phyloP scores from a whole-genome alignment of 2,329 filamentous ascomycete species.

The Arachnomyces sp. region DNA sequence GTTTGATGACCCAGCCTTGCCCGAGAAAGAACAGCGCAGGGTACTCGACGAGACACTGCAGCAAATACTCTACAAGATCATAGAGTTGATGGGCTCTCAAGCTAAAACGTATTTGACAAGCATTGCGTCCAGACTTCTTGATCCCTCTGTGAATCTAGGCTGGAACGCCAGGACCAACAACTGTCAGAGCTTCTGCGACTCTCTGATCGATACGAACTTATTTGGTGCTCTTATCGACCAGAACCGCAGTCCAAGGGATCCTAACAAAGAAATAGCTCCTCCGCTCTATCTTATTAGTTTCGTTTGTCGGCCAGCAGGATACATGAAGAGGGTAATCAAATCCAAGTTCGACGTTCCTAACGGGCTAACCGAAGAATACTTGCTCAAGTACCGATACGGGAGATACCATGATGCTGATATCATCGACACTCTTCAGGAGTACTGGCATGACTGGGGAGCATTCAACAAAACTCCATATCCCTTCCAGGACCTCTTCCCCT shows the following conservation, averaged over 20 bases:
- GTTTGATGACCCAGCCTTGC: constrained; percentile 10
- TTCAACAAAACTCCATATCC: constrained; percentile 33
- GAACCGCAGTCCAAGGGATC: neutral
- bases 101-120: constrained; percentile 25
- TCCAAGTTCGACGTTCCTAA: constrained; percentile 31
- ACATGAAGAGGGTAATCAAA: constrained; percentile 16
- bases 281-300: constrained; percentile 36
- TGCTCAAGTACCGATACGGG: constrained; percentile 33
- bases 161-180: constrained; percentile 30
- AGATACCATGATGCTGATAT: constrained; percentile 36
- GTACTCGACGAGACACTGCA: constrained; percentile 3
- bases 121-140: constrained; percentile 22
- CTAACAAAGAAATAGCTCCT: neutral
- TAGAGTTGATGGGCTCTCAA: constrained; percentile 15
- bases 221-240: constrained; percentile 23
- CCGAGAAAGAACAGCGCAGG: neutral
- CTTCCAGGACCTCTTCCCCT: constrained; percentile 38
- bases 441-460: constrained; percentile 41
- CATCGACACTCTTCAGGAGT: constrained; percentile 37
- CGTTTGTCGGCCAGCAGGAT: constrained; percentile 23
- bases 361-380: constrained; percentile 38
- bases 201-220: constrained; percentile 23
- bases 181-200: constrained; percentile 33
- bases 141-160: constrained; percentile 17
- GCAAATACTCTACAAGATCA: constrained; percentile 14